A percentile compares a stretch with the other conserved stretches of the same genome.
Evolutionary conservation across 306 rosid genomes (phyloP).

Genomic region (Cotoneaster glaucophyllus): DNA sequence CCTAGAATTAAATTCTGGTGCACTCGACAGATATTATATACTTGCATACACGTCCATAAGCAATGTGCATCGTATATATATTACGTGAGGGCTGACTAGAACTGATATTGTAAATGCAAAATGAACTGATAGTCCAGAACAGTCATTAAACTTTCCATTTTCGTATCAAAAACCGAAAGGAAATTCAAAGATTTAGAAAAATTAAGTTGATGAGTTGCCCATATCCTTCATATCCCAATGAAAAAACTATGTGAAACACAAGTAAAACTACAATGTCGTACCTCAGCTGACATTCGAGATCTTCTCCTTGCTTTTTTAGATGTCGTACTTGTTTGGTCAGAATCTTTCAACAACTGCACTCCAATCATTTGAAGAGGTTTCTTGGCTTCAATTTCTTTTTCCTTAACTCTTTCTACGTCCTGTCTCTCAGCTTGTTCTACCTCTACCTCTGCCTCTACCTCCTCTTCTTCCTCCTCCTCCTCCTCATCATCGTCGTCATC

Average conservation of each 20-base stretch:
- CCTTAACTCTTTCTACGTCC: conserved; percentile 74
- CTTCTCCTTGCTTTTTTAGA: conserved; percentile 62
- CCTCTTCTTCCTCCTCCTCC: conserved; percentile 45
- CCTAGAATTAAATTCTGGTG: neutral
- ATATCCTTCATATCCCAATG: neutral
- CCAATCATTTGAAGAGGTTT: conserved; percentile 97
- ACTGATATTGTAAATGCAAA: no score
- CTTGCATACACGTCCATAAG: neutral
- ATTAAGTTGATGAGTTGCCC: neutral
- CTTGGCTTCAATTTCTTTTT: conserved; percentile 71
- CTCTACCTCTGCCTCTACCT: conserved; percentile 52
- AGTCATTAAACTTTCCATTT: no score
- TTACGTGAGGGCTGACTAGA: no score
- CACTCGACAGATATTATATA: neutral
- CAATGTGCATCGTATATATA: neutral
- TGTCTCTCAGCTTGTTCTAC: conserved; percentile 64
- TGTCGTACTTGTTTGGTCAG: conserved; percentile 41
- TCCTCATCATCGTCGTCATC: conserved; percentile 19
- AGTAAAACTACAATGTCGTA: conserved; percentile 26
- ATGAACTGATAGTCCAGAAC: no score
- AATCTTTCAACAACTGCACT: conserved; percentile 81
- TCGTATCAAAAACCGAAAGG: no score
- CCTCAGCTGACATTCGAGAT: conserved; percentile 47
- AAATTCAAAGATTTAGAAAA: neutral
- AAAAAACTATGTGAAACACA: neutral